Base-by-base conservation (phyloP, 768 basidiomycete genomes). In the Boletus bicolor region DNA sequence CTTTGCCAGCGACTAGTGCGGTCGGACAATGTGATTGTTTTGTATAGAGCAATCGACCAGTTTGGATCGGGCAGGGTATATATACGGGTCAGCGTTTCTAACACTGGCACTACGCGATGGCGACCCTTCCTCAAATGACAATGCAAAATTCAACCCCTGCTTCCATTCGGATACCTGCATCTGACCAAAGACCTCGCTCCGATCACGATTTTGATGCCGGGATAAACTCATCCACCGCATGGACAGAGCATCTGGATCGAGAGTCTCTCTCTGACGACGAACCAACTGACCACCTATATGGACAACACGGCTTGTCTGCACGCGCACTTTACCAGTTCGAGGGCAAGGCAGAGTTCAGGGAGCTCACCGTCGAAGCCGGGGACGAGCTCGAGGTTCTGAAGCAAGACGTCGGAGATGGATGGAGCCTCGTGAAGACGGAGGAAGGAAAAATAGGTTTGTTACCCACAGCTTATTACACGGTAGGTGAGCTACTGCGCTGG, bases 171-270 rank as follows among this genome's bases (percentile, higher is more conserved):
- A 47, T 56, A 46, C 61, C 45, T 26, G 59, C 49, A 7, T 57
- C 58, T 44, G 64, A 39, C 75, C 75, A 37, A 38, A 76, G 59
- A 43, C 65, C 61, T 42, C 53, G 36, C 53, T 63, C 69, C 8
- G 61, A 63, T 38, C 54, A 62, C 39, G 82, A 82, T 48, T 90
- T 91, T 63, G 90, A 91, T 66, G 81, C 84, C 1, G 89, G 90
- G 4, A 79, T 91, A 68, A 90, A 91, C 71, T 78, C 86, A 11
- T 91, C 90, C 1, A 70, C 79, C 7, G 90, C 87, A 11, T 92
- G 89, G 90, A 86, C 87, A 24, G 85, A 82, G 55, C 79, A 82
- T 61, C 73, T 81, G 14, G 80, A 79, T 57, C 67, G 66, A 21
- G 73, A 62, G 19, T 75, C 73, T 21, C 73, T 82, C 21, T 85